Base-by-base conservation (phyloP, 805 yeast species). In the Yamadazyma kitorensis region DNA sequence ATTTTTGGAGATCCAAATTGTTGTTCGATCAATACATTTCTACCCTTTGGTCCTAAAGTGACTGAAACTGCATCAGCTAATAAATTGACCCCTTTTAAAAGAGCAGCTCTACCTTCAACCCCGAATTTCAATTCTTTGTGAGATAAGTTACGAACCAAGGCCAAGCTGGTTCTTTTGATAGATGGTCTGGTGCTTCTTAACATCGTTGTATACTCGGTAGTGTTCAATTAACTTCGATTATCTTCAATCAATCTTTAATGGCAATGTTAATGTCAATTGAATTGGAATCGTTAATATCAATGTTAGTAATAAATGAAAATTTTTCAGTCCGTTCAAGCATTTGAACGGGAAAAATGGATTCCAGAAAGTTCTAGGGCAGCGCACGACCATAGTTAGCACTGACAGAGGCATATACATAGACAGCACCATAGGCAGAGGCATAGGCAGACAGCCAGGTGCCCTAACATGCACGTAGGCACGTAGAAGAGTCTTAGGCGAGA, bases 91-190 rank as follows among this genome's bases (percentile, higher is more conserved):
- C 98, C 98, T 57, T 78, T 84, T 50, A 93, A 70, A 13, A 91
- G 70, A 26, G 98, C 87, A 31, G 97, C 95, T 65, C 98, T 80
- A 50, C 96, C 98, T 59, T 89, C 96, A 43, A 91, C 95, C 41
- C 98, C 97, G 58, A 93, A 93, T 68, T 85, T 87, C 58, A 91
- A 76, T 61, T 91, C 97, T 70, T 93, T 93, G 78, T 89, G 95
- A 49, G 80, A 67, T 50, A 67, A 64, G 49, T 57, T 48, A 61
- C 81, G 78, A 42, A 68, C 68, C 44, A 73, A 57, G 17, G 64
- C 48, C 33, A 62, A 58, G 18, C 68, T 48, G 23, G 70, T 45
- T 41, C 57, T 62, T 49, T 54, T 68, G 24, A 67, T 36, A 43
- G 68, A 55, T 31, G 73, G 69, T 16, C 18, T 20, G 32, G 68